Conservation (phyloP, 2,329 filamentous ascomycete species). For the Penicillium sp. region DNA sequence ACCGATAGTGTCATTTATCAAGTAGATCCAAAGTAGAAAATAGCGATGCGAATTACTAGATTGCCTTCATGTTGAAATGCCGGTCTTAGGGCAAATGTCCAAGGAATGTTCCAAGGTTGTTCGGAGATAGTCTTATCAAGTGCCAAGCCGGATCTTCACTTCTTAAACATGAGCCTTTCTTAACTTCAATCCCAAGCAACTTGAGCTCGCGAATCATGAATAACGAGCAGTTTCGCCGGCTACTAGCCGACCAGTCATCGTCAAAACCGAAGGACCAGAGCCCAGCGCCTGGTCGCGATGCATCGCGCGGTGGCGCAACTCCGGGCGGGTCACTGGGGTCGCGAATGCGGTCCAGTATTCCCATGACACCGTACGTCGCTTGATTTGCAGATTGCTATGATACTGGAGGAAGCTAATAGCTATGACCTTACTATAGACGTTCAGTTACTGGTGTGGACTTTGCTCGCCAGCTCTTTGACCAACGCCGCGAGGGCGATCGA, state of each 20-base stretch:
- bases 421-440: constrained; percentile 50
- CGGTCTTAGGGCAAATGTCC: background rate
- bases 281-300: constrained; percentile 19
- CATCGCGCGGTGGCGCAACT: constrained; percentile 46
- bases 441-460: constrained; percentile 69
- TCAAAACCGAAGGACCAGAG: constrained; percentile 16
- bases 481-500: constrained; percentile 54
- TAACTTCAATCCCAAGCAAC: background rate
- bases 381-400: background rate
- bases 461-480: constrained; percentile 77
- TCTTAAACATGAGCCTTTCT: constrained; percentile 16
- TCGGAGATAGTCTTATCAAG: constrained; percentile 6
- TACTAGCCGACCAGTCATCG: constrained; percentile 58
- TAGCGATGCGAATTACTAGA: too few relatives aligned
- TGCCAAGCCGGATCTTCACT: constrained; percentile 17
- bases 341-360: constrained; percentile 73
- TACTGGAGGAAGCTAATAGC: background rate
- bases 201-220: constrained; percentile 62
- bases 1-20: background rate
- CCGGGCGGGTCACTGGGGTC: constrained; percentile 65
- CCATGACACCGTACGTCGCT: constrained; percentile 80
- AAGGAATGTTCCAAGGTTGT: too few relatives aligned
- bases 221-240: constrained; percentile 87
- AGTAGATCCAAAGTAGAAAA: background rate
- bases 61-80: background rate